Conservation (phyloP, 352 stramenopile species). For the Globisporangium nunn region DNA sequence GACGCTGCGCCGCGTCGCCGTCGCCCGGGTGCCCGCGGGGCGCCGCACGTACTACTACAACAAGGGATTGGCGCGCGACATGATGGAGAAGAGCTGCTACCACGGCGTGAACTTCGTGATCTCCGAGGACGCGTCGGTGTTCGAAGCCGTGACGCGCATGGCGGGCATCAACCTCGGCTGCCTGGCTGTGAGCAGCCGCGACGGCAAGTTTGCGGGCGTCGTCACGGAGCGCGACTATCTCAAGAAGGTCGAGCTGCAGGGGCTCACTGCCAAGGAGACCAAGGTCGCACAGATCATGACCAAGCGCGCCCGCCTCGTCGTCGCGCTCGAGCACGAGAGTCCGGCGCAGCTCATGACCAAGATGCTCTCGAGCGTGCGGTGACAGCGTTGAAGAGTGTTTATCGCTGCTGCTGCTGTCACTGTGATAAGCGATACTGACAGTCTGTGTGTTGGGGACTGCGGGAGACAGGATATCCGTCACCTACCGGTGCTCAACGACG, state of each 20-base stretch:
- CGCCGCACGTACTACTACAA: constrained; percentile 51
- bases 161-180: constrained; percentile 90
- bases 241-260: constrained; percentile 93
- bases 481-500: constrained; percentile 90
- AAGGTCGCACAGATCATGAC: constrained; percentile 93
- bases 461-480: constrained; percentile 86
- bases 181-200: constrained; percentile 84
- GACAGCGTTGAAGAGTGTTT: background rate
- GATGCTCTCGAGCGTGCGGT: constrained; percentile 88
- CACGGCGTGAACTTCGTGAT: constrained; percentile 94
- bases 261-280: constrained; percentile 79
- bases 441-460: background rate
- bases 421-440: background rate
- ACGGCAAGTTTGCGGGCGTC: constrained; percentile 88
- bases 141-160: constrained; percentile 94
- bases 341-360: constrained; percentile 92
- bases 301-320: constrained; percentile 86
- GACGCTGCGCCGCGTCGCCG: background rate
- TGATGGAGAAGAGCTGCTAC: constrained; percentile 93
- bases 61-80: constrained; percentile 84
- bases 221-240: constrained; percentile 95
- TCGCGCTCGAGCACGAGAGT: constrained; percentile 80
- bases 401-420: background rate
- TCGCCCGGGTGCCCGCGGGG: background rate
- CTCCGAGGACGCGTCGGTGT: constrained; percentile 88